Conservation (phyloP, 1,284 basidiomycete species). For the Ustilago shanxiensis region DNA sequence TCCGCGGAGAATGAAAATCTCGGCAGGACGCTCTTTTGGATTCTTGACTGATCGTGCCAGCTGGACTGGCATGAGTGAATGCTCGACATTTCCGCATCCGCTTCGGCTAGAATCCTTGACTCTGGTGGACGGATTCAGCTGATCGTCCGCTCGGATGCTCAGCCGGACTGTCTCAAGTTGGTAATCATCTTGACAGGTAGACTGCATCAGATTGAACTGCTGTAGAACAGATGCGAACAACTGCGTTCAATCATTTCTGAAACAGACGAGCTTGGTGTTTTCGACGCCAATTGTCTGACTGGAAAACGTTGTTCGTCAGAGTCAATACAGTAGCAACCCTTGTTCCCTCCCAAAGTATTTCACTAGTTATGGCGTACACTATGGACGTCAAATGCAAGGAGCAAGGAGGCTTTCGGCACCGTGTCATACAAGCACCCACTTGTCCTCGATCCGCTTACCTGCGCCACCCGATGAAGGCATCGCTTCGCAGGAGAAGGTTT, state of each 20-base stretch:
- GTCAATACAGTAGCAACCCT: no score
- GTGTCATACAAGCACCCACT: no score
- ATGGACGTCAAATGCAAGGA: not conserved
- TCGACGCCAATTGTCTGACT: not conserved
- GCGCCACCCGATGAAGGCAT: not conserved
- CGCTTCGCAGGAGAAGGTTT: not conserved
- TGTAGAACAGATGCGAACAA: not conserved
- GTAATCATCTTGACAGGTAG: constrained; percentile 4
- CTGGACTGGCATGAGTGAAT: no score
- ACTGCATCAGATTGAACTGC: not conserved
- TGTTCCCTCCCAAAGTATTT: not conserved
- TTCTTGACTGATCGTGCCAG: not conserved
- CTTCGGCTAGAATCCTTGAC: constrained; percentile 4
- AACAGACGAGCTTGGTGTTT: not conserved
- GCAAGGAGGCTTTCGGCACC: constrained; percentile 2
- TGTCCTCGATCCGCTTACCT: not conserved
- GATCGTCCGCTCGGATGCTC: not conserved
- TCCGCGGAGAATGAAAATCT: constrained; percentile 2
- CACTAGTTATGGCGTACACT: no score
- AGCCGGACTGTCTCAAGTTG: constrained; percentile 2
- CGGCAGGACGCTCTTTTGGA: not conserved
- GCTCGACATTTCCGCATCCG: constrained; percentile 1
- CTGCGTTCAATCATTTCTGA: not conserved
- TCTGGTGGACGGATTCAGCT: not conserved
- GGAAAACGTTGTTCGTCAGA: no score